phyloP scores from a whole-genome alignment of 768 basidiomycete species.

The Rhizopogon vinicolor region DNA sequence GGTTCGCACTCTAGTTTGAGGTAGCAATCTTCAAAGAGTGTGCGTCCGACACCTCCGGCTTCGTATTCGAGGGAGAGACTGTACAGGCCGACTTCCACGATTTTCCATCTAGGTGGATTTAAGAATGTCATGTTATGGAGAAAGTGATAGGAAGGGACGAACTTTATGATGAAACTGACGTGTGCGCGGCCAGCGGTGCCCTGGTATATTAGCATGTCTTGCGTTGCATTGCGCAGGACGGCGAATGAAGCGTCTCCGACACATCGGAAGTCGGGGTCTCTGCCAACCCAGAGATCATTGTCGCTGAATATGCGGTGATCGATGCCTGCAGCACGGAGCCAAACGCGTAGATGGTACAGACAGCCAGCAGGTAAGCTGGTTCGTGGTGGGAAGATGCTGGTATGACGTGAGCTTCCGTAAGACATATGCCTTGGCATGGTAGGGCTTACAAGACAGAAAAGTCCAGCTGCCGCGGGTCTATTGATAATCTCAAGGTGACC shows the following conservation, averaged over 20 bases:
- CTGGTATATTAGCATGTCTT: slow-evolving; percentile 49
- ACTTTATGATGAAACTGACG: slow-evolving; percentile 55
- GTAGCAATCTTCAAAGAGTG: slow-evolving; percentile 48
- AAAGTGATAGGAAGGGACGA: slow-evolving; percentile 4
- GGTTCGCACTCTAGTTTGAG: slow-evolving; percentile 54
- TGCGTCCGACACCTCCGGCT: slow-evolving; percentile 53
- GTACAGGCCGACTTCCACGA: slow-evolving; percentile 39
- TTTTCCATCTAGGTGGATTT: slow-evolving; percentile 42
- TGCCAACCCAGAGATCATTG: slow-evolving; percentile 63
- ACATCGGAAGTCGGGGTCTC: slow-evolving; percentile 57
- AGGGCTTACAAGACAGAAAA: slow-evolving; percentile 58
- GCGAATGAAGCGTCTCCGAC: slow-evolving; percentile 57
- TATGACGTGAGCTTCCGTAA: neutral
- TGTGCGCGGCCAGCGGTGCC: slow-evolving; percentile 51
- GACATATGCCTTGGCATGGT: neutral
- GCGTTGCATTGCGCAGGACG: slow-evolving; percentile 35
- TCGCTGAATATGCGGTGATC: slow-evolving; percentile 63
- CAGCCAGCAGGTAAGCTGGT: slow-evolving; percentile 47
- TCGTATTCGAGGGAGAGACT: slow-evolving; percentile 62
- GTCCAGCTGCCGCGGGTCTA: slow-evolving; percentile 52
- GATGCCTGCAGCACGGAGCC: slow-evolving; percentile 52
- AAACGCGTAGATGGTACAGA: slow-evolving; percentile 56
- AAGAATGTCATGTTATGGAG: neutral
- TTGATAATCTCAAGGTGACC: slow-evolving; percentile 36
- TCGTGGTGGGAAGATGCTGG: slow-evolving; percentile 59